These are phyloP conservation scores for Hericium alpestre DNA, from an alignment of 768 basidiomycete genomes.

Conservation along the genomic window DNA sequence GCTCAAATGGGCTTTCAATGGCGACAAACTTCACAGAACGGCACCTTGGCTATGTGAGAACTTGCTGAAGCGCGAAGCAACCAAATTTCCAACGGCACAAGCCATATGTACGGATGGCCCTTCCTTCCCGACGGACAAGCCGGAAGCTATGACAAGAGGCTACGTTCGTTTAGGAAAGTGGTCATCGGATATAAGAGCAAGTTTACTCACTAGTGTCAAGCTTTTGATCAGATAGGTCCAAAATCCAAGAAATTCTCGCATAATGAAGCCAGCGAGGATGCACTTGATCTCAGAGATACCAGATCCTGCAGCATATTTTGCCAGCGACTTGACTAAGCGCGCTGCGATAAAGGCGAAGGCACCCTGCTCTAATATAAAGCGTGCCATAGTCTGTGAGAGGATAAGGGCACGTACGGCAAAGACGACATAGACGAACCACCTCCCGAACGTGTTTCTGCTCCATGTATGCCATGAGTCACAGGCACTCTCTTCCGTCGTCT, in stretches of 20 bases:
- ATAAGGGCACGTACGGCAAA: conserved; percentile 62
- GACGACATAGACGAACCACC: conserved; percentile 78
- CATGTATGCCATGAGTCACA: conserved; percentile 92
- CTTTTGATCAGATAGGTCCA: conserved; percentile 92
- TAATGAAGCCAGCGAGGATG: conserved; percentile 92
- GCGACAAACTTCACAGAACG: conserved; percentile 13
- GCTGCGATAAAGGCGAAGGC: conserved; percentile 79
- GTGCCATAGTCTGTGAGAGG: neutral
- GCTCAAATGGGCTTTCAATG: conserved; percentile 2
- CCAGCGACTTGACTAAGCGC: conserved; percentile 78
- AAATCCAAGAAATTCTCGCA: conserved; percentile 88
- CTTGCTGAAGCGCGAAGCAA: conserved; percentile 73
- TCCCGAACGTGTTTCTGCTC: conserved; percentile 59
- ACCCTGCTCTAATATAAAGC: conserved; percentile 33
- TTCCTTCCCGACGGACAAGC: conserved; percentile 94
- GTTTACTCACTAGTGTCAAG: conserved; percentile 64
- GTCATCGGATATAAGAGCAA: neutral
- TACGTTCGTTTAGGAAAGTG: conserved; percentile 23
- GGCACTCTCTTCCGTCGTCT: conserved; percentile 62
- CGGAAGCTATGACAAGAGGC: conserved; percentile 96
- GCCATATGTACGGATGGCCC: conserved; percentile 98
- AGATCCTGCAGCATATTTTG: conserved; percentile 93
- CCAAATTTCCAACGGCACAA: conserved; percentile 82
- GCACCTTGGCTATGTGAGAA: conserved; percentile 84
- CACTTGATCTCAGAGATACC: conserved; percentile 99